Percentiles rank a stretch among this genome's conserved stretches.
These are phyloP conservation scores for Oryza nivara DNA, from an alignment of 176 grass and related monocot species.

Conservation along the genomic window DNA sequence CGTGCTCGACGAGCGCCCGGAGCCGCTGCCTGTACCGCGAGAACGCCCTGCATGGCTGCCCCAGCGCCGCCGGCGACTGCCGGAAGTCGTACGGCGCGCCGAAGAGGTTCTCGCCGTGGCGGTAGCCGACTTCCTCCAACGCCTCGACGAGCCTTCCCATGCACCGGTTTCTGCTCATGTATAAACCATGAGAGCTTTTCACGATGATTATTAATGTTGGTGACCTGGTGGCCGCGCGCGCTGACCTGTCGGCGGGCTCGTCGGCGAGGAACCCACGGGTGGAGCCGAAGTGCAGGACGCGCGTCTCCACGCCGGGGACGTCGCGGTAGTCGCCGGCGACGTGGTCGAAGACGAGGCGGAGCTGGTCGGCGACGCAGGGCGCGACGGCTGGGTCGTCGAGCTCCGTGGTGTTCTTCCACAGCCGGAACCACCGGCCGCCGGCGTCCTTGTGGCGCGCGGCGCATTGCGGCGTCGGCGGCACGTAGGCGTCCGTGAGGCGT, in stretches of 20 bases:
- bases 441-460: not conserved
- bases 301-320: conserved; percentile 22
- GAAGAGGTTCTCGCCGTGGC: conserved; percentile 42
- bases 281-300: conserved; percentile 33
- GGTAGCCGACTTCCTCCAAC: conserved; percentile 36
- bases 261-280: conserved; percentile 6
- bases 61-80: conserved; percentile 22
- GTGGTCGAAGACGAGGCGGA: conserved; percentile 33
- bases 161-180: not conserved
- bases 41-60: conserved; percentile 28
- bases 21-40: not conserved
- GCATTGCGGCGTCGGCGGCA: conserved; percentile 21
- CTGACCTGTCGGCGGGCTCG: not conserved
- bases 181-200: too few species aligned
- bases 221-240: too few species aligned
- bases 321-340: conserved; percentile 7
- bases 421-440: conserved; percentile 34
- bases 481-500: conserved; percentile 30
- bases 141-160: conserved; percentile 22
- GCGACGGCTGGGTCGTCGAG: not conserved
- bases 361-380: conserved; percentile 26
- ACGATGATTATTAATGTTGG: too few species aligned
- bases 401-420: conserved; percentile 42
- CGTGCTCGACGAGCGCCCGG: not conserved
- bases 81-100: conserved; percentile 63